These are phyloP conservation scores for Chytridium lagenaria DNA, from an alignment of 371 early-diverging fungal species.

Conservation along the genomic window DNA sequence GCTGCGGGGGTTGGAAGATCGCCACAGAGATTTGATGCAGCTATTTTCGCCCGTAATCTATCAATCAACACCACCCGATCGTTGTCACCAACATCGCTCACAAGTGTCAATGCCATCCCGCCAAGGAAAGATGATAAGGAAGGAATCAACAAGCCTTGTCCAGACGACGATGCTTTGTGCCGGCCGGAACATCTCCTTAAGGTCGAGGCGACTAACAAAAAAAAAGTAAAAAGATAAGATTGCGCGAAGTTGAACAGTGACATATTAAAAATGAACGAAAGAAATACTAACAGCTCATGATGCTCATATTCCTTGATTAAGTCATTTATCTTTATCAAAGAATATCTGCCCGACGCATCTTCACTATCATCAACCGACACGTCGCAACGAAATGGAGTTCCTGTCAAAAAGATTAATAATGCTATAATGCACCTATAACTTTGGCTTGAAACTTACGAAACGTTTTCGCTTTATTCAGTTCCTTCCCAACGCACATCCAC, in stretches of 20 bases:
- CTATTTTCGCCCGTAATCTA: background rate
- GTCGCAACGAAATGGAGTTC: slow-evolving; percentile 8
- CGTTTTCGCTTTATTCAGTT: slow-evolving; percentile 9
- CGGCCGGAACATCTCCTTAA: background rate
- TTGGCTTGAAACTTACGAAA: slow-evolving; percentile 3
- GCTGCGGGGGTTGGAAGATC: no score
- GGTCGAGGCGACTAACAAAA: background rate
- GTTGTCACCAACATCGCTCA: no score
- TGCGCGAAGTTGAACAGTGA: background rate
- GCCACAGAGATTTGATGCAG: background rate
- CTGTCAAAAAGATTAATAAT: no score
- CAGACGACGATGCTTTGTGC: background rate
- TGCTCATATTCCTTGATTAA: slow-evolving; percentile 29
- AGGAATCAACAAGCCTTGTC: background rate
- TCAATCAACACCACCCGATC: no score
- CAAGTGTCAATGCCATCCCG: no score
- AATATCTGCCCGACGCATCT: slow-evolving; percentile 1
- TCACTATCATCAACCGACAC: slow-evolving; percentile 5
- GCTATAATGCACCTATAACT: no score
- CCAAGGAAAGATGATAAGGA: no score
- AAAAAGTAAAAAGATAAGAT: background rate
- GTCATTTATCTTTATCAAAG: slow-evolving; percentile 15
- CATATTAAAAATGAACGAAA: background rate
- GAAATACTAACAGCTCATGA: slow-evolving; percentile 38
- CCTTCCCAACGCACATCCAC: slow-evolving; percentile 29